Conservation (phyloP, 257 asterid species). For the Ehretia macrophylla region DNA sequence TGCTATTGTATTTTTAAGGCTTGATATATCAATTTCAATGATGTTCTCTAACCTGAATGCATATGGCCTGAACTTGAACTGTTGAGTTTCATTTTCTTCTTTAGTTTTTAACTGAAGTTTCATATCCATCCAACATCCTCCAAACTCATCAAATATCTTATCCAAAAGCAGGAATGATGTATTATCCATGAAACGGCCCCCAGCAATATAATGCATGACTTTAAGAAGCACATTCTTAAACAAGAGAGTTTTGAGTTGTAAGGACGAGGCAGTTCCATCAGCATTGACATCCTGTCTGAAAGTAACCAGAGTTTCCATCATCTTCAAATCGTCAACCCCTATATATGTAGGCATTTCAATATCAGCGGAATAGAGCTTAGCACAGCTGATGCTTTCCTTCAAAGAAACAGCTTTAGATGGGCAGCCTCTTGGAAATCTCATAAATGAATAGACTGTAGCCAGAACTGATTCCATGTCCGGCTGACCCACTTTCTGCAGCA, state of each 20-base stretch:
- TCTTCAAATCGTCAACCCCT: constrained; percentile 35
- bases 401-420: constrained; percentile 38
- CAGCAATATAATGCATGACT: constrained; percentile 49
- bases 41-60: constrained; percentile 68
- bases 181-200: constrained; percentile 51
- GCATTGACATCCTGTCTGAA: constrained; percentile 19
- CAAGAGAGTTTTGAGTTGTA: constrained; percentile 49
- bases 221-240: constrained; percentile 60
- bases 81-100: constrained; percentile 47
- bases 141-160: constrained; percentile 59
- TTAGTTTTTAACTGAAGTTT: constrained; percentile 44
- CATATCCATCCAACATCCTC: constrained; percentile 60
- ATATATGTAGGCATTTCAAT: constrained; percentile 45
- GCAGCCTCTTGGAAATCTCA: constrained; percentile 72
- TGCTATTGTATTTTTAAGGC: constrained; percentile 43
- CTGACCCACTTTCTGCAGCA: constrained; percentile 27
- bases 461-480: constrained; percentile 43
- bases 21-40: constrained; percentile 66
- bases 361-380: constrained; percentile 31
- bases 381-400: constrained; percentile 22
- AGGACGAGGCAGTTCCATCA: constrained; percentile 32
- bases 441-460: constrained; percentile 47
- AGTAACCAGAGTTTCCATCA: constrained; percentile 41
- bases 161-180: constrained; percentile 55
- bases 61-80: constrained; percentile 74